Conservation (phyloP, 768 basidiomycete species). For the Tulasnella sp. region DNA sequence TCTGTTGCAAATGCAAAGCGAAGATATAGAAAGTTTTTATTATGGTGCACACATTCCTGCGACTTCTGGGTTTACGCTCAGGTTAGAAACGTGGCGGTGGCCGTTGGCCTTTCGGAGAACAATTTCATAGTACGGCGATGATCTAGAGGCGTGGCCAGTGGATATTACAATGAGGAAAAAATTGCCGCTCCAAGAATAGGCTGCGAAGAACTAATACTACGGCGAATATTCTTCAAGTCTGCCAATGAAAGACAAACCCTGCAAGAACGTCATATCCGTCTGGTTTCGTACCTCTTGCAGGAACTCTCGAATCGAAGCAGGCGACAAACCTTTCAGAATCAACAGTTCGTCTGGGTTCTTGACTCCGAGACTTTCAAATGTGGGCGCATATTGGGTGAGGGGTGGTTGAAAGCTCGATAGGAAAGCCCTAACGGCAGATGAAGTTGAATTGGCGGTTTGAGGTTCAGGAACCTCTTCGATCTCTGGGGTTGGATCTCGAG, state of each 20-base stretch:
- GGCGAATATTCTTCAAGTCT: not conserved
- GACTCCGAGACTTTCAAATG: not conserved
- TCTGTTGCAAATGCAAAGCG: too few species aligned
- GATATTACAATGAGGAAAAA: too few species aligned
- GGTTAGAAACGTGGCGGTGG: too few species aligned
- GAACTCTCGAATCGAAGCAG: not conserved
- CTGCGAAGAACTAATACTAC: not conserved
- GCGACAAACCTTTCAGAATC: not conserved
- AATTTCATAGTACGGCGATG: not conserved
- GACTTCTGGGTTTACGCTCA: too few species aligned
- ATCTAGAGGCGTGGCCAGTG: too few species aligned
- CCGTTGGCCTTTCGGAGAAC: too few species aligned
- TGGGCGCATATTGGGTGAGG: not conserved
- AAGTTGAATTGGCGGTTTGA: not conserved
- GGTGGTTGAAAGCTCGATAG: not conserved
- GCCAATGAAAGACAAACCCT: not conserved
- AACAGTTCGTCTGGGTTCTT: not conserved
- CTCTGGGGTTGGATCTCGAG: not conserved
- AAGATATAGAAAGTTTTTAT: too few species aligned
- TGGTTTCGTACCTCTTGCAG: not conserved
- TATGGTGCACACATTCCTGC: too few species aligned
- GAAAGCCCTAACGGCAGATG: not conserved
- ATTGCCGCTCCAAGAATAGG: not conserved
- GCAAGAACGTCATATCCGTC: not conserved
- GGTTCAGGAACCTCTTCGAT: not conserved